Evolutionary conservation across 176 grass and related monocot species (phyloP), one percentile per base, ranked within the genome.

Genomic region (Guadua angustifolia): DNA sequence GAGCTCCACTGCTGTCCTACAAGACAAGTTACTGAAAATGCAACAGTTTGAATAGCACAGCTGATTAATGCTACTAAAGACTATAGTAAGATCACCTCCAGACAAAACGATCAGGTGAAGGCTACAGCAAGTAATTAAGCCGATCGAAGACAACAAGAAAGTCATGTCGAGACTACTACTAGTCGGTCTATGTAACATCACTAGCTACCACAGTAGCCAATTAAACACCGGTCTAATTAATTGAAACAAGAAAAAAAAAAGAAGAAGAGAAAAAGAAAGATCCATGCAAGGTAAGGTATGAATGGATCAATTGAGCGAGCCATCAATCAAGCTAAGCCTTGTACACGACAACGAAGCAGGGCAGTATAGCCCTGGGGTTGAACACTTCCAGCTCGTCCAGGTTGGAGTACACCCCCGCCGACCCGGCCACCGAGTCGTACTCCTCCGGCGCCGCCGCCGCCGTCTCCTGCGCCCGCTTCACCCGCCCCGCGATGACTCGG

Each of bases 281-380:
- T 51, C 15, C 15, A 51, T 9, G 19, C 52, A 21, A 55, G 6
- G 22, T 7, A 44, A 57, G 59, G 44, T 64, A 64, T 15, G 56
- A 77, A 32, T 51, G 72, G n/a, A 9, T 19, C 7, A 0, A 57
- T 10, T n/a, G 55, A 4, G 19, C 55, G 19, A 10, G 53, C 18
- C 11, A 46, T 40, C 5, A 40, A 46, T 40, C 5, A 40, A 24
- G 67, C n/a, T 56, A 88, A n/a, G 89, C 92, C 74, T 71, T 85
- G 84, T 98, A 98, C 33, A 98, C 84, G n/a, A 98, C 91, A 24
- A 98, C 96, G 69, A 98, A 98, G 86, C 96, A 98, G 33, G 96
- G 96, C 8, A 98, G 88, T 14, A 98, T 98, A 52, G 93, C 96
- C 16, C 15, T 94, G 9, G 96, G 80, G 84, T 90, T 95, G 38